These are phyloP conservation scores for Fabrea salina DNA, from an alignment of 169 alveolate species.

Conservation along the genomic window DNA sequence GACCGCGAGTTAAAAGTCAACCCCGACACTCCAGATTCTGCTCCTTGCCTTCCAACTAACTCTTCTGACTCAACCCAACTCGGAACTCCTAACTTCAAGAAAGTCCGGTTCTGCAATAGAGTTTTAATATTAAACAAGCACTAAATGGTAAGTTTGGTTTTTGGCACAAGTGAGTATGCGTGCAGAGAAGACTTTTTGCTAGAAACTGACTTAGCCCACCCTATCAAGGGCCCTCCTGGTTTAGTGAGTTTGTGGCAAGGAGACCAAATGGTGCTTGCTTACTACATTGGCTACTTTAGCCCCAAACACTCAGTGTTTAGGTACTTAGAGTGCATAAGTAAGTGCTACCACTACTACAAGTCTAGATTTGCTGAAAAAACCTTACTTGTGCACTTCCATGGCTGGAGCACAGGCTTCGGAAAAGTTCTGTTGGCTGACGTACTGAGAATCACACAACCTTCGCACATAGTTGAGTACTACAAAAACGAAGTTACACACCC, in stretches of 20 bases:
- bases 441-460: neutral
- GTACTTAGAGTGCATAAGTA: neutral
- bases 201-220: constrained; percentile 21
- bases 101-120: no score
- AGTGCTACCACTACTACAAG: neutral
- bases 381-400: neutral
- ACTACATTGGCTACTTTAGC: neutral
- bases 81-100: no score
- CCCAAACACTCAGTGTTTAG: neutral
- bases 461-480: neutral
- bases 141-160: neutral
- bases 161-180: neutral
- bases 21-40: no score
- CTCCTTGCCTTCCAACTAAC: no score
- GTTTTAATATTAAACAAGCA: no score
- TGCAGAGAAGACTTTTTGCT: neutral
- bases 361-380: neutral
- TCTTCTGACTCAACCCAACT: no score
- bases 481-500: neutral
- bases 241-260: neutral
- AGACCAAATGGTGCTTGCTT: neutral
- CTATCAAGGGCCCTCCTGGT: constrained; percentile 7
- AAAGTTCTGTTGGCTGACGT: neutral
- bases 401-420: constrained; percentile 14
- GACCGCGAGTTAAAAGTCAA: no score